Conservation (phyloP, 2,329 filamentous ascomycete species). For the Cytospora piceae region DNA sequence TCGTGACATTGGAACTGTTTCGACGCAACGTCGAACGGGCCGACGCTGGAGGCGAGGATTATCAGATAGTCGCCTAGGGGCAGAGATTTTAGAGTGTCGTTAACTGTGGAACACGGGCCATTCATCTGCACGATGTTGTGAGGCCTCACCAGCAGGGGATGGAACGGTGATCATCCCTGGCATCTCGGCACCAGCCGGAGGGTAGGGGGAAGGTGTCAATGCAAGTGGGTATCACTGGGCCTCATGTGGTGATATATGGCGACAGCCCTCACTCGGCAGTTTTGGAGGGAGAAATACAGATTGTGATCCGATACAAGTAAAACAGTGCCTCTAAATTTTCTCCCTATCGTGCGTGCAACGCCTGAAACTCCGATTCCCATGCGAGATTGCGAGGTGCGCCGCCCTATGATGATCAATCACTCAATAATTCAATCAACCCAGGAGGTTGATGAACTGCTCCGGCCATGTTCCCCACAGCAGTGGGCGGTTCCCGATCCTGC, state of each 20-base stretch:
- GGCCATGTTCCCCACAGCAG: constrained; percentile 87
- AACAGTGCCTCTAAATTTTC: not conserved
- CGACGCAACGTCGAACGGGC: too few species aligned
- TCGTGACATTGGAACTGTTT: not conserved
- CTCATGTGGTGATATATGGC: too few species aligned
- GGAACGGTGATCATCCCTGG: not conserved
- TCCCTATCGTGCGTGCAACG: not conserved
- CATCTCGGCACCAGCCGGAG: not conserved
- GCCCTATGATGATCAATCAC: constrained; percentile 42
- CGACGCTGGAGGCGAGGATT: too few species aligned
- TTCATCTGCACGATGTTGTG: not conserved
- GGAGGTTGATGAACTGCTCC: constrained; percentile 77
- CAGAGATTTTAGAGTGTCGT: not conserved
- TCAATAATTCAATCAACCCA: constrained; percentile 52
- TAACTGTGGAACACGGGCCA: not conserved
- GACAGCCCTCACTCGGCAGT: not conserved
- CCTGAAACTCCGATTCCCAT: not conserved
- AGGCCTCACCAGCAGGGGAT: not conserved
- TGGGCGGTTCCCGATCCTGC: constrained; percentile 76
- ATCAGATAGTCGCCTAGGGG: too few species aligned
- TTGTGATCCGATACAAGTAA: not conserved
- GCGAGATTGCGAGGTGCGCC: not conserved
- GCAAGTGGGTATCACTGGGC: not conserved
- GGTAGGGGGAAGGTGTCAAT: not conserved
- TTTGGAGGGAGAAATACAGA: not conserved